Evolutionary conservation across 2,329 filamentous ascomycete species (phyloP).

Genomic region (Venturia aucupariae): DNA sequence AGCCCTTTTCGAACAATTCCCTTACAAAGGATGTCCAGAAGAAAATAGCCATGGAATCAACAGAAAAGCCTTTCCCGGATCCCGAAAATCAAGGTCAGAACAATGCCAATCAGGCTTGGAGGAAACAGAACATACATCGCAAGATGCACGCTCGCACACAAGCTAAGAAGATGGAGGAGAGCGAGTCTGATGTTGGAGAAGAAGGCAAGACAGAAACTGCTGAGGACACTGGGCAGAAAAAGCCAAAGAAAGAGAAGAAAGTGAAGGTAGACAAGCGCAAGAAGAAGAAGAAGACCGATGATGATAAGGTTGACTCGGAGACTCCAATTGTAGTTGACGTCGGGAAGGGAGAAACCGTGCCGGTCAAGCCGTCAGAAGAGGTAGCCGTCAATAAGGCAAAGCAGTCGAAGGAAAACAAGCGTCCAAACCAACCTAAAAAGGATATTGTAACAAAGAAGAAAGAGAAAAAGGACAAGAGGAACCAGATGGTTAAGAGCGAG

Average conservation of each 20-base stretch:
- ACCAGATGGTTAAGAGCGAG: not conserved
- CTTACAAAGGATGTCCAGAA: not conserved
- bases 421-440: not conserved
- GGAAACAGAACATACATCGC: not conserved
- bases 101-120: not conserved
- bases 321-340: not conserved
- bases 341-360: not conserved
- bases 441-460: not conserved
- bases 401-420: not conserved
- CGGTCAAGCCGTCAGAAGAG: not conserved
- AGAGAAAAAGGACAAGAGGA: not conserved
- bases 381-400: not conserved
- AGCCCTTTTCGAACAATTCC: not conserved
- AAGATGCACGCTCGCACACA: not conserved
- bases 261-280: constrained; percentile 20
- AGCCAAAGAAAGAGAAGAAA: constrained; percentile 15
- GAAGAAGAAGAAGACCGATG: constrained; percentile 16
- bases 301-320: not conserved
- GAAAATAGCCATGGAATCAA: not conserved
- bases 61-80: constrained; percentile 3
- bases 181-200: not conserved
- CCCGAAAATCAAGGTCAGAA: not conserved
- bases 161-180: not conserved
- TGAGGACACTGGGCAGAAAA: constrained; percentile 1
- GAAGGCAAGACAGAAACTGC: not conserved